Base-by-base conservation (phyloP, 2,329 filamentous ascomycete genomes). In the Monilinia polystroma region DNA sequence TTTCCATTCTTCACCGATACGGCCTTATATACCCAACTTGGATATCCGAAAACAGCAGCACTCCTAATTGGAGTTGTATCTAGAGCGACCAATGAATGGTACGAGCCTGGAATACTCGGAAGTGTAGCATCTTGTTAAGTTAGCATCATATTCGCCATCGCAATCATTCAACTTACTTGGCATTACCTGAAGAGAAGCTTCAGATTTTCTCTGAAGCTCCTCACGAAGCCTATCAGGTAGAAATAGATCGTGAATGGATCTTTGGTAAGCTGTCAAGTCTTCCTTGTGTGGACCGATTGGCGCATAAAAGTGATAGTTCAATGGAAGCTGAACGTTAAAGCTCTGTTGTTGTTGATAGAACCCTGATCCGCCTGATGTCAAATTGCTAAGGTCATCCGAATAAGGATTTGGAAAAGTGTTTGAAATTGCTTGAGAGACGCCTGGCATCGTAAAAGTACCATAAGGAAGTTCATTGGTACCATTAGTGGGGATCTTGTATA, bases 1-100 rank as follows among this genome's bases (percentile, higher is more conserved):
- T 91, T 89, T 14, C 93, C 95, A 73, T 94, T 94, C 76, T 95
- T 95, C 77, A 86, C 89, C 8, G 92, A 96, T 32, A 90, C 88
- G 11, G 93, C 94, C 80, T 98, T 98, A 81, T 97, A 99, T 0
- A 97, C 87, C 92, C 93, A 98, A 73, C 90, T 97, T 7, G 90
- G 87, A 74, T 92, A 96, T 38, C 93, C 92, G 78, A 97, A 97
- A 20, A 90, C 86, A 16, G 86, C 84, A 4, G 88, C 85, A 71
- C 89, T 92, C 77, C 92, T 93, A 71, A 93, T 87, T 68, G 92
- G 87, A 60, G 85, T 90, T 11, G 89, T 91, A 77, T 98, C 93
- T 54, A 99, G 81, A 4, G 94, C 92, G 11, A 97, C 93, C 14
- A 99, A 83, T 4, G 93, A 96, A 78, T 98, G 93, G 76, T 95